Evolutionary conservation across 1,284 basidiomycete genomes (phyloP).

Genomic region (Ceratobasidium papillatum): DNA sequence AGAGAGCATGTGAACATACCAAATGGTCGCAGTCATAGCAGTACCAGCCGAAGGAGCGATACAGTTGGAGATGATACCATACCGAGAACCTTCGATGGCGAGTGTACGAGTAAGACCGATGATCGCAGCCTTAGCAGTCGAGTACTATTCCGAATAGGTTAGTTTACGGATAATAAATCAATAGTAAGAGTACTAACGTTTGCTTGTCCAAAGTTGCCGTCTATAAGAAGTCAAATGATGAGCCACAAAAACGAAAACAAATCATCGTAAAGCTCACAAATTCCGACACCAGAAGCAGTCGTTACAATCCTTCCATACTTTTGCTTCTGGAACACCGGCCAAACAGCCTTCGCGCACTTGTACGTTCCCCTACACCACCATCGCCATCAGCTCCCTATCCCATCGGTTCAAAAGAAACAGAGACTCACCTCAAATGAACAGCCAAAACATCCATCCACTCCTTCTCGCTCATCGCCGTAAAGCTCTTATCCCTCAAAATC

Average conservation of each 20-base stretch:
- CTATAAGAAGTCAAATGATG: constrained; percentile 54
- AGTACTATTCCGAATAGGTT: constrained; percentile 63
- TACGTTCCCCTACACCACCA: constrained; percentile 64
- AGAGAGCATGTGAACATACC: constrained; percentile 55
- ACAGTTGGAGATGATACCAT: constrained; percentile 88
- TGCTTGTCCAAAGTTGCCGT: constrained; percentile 94
- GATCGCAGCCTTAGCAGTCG: constrained; percentile 93
- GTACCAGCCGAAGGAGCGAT: constrained; percentile 92
- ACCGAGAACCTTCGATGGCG: constrained; percentile 91
- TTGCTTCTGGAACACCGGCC: constrained; percentile 97
- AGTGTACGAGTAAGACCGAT: constrained; percentile 90
- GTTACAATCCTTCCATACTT: constrained; percentile 97
- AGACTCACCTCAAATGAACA: constrained; percentile 79
- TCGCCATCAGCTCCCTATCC: constrained; percentile 18
- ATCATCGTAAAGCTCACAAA: constrained; percentile 82
- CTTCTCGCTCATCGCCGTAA: constrained; percentile 86
- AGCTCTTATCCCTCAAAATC: constrained; percentile 91
- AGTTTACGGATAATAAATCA: background rate
- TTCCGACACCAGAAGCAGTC: constrained; percentile 91
- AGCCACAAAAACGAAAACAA: constrained; percentile 15
- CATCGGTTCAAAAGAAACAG: background rate
- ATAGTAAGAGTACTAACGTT: constrained; percentile 62
- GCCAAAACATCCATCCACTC: constrained; percentile 95
- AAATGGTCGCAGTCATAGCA: constrained; percentile 88
- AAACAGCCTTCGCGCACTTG: constrained; percentile 92